Evolutionary conservation across 2,329 filamentous ascomycete species (phyloP), one percentile per base, ranked within the genome.

Genomic region (Knufia fluminis): DNA sequence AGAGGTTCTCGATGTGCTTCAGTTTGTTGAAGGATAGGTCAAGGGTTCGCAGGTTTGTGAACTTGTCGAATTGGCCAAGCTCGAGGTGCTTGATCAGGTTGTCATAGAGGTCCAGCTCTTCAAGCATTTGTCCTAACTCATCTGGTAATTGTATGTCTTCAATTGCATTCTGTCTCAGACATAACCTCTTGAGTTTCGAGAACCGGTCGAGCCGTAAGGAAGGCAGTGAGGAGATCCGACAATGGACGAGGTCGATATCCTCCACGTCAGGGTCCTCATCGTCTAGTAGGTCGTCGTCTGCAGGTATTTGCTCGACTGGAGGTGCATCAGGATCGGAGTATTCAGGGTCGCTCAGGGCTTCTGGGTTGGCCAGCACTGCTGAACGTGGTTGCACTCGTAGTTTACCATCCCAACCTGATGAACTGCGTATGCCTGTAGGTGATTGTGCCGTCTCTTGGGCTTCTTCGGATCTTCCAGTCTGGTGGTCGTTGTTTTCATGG

Each of bases 21-120:
- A 98, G 91, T 73, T 97, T 97, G 74, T 98, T 98, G 78, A 96
- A 98, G 66, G 86, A 94, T 46, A 98, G 75, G 65, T 98, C 92
- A 48, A 98, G 79, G 50, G 73, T 84, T 4, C 78, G 87, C 48
- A 98, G 77, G 53, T 85, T 76, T 10, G 76, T 79, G 50, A 96
- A 79, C 40, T 80, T 74, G 48, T 96, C 89, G 40, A 98, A 76
- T 7, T 48, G 24, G 3, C 24, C 42, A 24, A 86, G 86, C 57
- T 83, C 82, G 67, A 96, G 80, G 66, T 94, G 89, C 9, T 82
- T 79, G 60, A 98, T 89, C 16, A 94, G 76, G 67, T 98, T 98
- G 70, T 98, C 92, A 72, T 98, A 98, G 52, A 98, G 77, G 61
- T 98, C 92, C 45, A 98, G 77, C 52, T 98, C 92, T 61, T 79